Conservation (phyloP, 1,284 basidiomycete genomes). For the Austroboletus rostrupii region DNA sequence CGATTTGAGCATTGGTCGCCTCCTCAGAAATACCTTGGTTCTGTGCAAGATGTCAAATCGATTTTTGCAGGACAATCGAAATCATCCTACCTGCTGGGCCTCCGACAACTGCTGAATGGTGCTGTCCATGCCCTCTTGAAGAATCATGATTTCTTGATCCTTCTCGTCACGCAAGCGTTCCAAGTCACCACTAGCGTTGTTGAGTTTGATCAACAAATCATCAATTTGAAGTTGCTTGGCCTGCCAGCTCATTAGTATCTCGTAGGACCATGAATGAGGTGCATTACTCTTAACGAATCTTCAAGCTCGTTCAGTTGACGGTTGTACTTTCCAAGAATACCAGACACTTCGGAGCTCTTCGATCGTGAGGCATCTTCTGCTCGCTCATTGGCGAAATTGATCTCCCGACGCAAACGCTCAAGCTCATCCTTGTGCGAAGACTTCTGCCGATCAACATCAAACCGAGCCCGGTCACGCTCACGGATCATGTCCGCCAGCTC, state of each 20-base stretch:
- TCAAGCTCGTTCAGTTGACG: constrained; percentile 94
- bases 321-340: constrained; percentile 91
- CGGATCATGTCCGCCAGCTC: constrained; percentile 99
- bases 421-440: constrained; percentile 93
- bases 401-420: constrained; percentile 89
- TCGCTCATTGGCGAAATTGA: constrained; percentile 96
- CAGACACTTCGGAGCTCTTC: constrained; percentile 91
- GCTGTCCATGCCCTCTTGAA: constrained; percentile 94
- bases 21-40: constrained; percentile 82
- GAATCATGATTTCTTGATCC: constrained; percentile 92
- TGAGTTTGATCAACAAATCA: constrained; percentile 78
- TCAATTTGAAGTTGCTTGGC: constrained; percentile 94
- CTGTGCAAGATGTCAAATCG: constrained; percentile 36
- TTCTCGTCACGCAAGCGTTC: constrained; percentile 90
- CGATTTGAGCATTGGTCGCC: constrained; percentile 93
- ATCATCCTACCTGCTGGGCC: constrained; percentile 65
- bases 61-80: background rate
- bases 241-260: constrained; percentile 39
- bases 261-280: background rate
- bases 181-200: constrained; percentile 71
- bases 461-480: constrained; percentile 93
- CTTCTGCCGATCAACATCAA: constrained; percentile 95
- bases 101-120: constrained; percentile 90
- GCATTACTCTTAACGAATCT: constrained; percentile 81
- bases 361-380: constrained; percentile 91